These are phyloP conservation scores for Globisporangium echinulatum DNA, from an alignment of 352 stramenopile species.

Conservation along the genomic window DNA sequence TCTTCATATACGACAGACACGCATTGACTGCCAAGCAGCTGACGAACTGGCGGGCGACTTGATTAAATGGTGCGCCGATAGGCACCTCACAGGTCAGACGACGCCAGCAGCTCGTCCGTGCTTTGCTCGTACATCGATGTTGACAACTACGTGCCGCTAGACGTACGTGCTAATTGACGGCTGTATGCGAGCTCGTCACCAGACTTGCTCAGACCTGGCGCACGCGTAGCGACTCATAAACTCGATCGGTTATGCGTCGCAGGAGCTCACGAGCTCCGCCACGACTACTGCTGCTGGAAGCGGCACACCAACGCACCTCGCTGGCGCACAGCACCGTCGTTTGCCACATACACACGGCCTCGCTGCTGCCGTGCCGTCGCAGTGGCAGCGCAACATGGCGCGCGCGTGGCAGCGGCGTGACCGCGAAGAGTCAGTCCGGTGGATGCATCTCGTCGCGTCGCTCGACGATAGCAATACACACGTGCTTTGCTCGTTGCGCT, in stretches of 20 bases:
- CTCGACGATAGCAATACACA: conserved; percentile 17
- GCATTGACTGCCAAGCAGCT: neutral
- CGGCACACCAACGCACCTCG: conserved; percentile 6
- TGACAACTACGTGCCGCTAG: conserved; percentile 36
- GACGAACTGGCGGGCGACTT: neutral
- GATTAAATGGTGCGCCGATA: too few species aligned
- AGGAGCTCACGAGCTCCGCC: conserved; percentile 6
- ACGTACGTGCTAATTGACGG: conserved; percentile 11
- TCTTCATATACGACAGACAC: too few species aligned
- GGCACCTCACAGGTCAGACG: neutral
- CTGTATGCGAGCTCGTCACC: neutral
- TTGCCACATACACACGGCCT: conserved; percentile 15
- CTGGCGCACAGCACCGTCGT: conserved; percentile 11
- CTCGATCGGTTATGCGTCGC: too few species aligned
- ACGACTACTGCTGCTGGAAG: neutral
- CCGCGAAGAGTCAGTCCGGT: conserved; percentile 42
- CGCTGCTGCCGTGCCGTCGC: conserved; percentile 2
- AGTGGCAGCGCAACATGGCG: conserved; percentile 24
- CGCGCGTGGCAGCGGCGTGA: conserved; percentile 30
- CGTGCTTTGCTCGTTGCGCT: conserved; percentile 42
- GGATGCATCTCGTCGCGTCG: conserved; percentile 59
- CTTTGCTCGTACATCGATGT: conserved; percentile 37
- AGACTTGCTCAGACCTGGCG: too few species aligned
- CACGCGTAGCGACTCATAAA: too few species aligned
- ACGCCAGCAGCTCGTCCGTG: neutral